A percentile compares a stretch with the other conserved stretches of the same genome.
These are phyloP conservation scores for Pleomassaria siparia DNA, from an alignment of 2,329 filamentous ascomycete genomes.

Conservation along the genomic window DNA sequence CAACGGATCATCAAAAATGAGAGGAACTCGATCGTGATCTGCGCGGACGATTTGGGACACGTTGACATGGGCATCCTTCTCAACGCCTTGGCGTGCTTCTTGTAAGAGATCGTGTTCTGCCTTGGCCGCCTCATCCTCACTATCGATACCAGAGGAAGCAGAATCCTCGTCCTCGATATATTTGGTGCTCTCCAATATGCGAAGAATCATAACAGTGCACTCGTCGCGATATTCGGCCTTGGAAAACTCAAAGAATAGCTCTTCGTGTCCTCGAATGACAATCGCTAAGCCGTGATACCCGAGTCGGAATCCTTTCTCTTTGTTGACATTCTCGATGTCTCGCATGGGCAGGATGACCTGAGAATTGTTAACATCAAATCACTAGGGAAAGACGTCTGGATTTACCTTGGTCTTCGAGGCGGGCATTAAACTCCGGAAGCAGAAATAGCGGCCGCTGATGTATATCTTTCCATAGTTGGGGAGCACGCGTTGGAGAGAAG, in stretches of 20 bases:
- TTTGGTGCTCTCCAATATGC: constrained; percentile 71
- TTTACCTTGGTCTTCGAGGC: constrained; percentile 79
- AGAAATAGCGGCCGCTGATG: constrained; percentile 82
- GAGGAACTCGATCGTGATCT: constrained; percentile 64
- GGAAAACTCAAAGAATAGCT: constrained; percentile 93
- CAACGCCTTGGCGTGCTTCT: constrained; percentile 62
- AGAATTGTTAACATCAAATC: constrained; percentile 8
- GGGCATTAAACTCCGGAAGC: constrained; percentile 87
- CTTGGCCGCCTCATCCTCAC: constrained; percentile 72
- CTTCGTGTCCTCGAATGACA: constrained; percentile 92
- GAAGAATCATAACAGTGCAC: constrained; percentile 78
- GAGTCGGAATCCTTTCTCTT: constrained; percentile 92
- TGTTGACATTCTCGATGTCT: constrained; percentile 90
- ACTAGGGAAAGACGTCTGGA: constrained; percentile 6
- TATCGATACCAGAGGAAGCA: constrained; percentile 67
- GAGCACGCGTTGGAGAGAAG: constrained; percentile 84
- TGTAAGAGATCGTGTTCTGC: constrained; percentile 80
- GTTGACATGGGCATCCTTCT: constrained; percentile 18
- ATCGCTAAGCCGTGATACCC: constrained; percentile 88
- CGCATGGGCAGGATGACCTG: constrained; percentile 81
- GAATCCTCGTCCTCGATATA: constrained; percentile 70
- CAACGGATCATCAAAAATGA: constrained; percentile 85
- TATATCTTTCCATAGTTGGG: constrained; percentile 97
- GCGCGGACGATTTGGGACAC: constrained; percentile 32
- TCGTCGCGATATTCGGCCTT: constrained; percentile 80